Evolutionary conservation across 208 protist genomes (phyloP), one percentile per base, ranked within the genome.

Genomic region (Trypanosoma vivax): DNA sequence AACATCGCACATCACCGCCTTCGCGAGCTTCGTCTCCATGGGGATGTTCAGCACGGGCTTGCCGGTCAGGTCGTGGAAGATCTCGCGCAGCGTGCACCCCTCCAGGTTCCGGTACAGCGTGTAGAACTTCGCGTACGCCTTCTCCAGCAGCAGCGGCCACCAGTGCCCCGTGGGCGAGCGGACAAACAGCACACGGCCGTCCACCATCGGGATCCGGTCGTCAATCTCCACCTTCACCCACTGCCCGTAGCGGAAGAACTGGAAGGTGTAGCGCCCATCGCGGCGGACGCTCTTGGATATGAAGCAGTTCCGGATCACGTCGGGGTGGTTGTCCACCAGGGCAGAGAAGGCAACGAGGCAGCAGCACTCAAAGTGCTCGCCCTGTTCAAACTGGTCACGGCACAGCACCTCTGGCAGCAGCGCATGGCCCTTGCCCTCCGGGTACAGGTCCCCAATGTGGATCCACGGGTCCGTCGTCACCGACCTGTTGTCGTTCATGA

Each of bases 111-210:
- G 19, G 51, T 83, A 90, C n/a, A 67, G 52, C 16, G 70, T 83
- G 73, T 90, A 87, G 61, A 87, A 83, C 73, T 90, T 90, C 30
- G 83, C 83, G 68, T 87, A 85, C 28, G 83, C 76, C 72, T 83
- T 79, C 53, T 83, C 72, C 30, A 83, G 63, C 40, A 83, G 46
- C 42, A 77, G 55, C 39, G 83, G 78, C 83, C 83, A 90, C 74
- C 71, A 81, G 63, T 83, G 70, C 24, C 59, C 58, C 18, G 70
- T 81, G 18, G 76, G 73, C 18, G 79, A 82, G 41, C 73, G 75
- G 61, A 60, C 70, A 62, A 72, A 88, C 21, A 86, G 39, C 33
- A 74, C 73, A 43, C 69, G 42, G 16, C 60, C 69, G 29, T 78
- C 73, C 24, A 61, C 57, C 47, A 63, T 42, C 0, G 79, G 76